Base-by-base conservation (phyloP, 306 rosid species). In the Quercus bicolor region DNA sequence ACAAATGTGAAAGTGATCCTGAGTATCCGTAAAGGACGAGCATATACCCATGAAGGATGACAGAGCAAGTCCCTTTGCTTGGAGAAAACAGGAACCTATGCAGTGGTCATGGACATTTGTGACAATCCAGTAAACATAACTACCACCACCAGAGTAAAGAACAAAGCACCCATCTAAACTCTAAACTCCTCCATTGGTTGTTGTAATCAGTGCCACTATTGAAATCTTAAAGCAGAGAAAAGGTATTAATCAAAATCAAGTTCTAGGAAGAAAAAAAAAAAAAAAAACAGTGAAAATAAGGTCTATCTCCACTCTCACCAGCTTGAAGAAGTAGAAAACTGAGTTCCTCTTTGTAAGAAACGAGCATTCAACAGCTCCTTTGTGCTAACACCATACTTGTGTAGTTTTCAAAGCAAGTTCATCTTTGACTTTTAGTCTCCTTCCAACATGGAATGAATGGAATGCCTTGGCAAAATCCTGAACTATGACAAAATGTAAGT, bases 41-140 rank as follows among this genome's bases (percentile, higher is more conserved):
- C 86, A 83, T 88, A 88, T 15, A 88, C 77, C 92, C 94, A 88
- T 26, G 92, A 57, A 40, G 94, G 90, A 81, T 80, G 88, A 76
- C 88, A 86, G 34, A 85, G 59, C 51, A 75, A 89, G 48, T 90
- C 90, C 51, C 94, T 31, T 81, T 88, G 94, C 85, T 90, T 88
- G 88, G 79, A 86, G 74, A 90, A 88, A 81, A 85, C 78, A 4
- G 90, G 92, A 79, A 90, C 84, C 78, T 83, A 86, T 28, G 74
- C 85, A 73, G 79, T 75, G 13, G 89, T 77, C 84, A 90, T 77
- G 57, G 87, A 73, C 33, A 86, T 51, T 80, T 88, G 92, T 15
- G 82, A 37, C 78, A 82, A 75, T 54, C 90, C 94, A 81, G 83
- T 88, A 54, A 90, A 88, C 90, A 85, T 79, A 26, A 81, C 33